Conservation (phyloP, 106 monocot genomes). For the Chionographis japonica region DNA sequence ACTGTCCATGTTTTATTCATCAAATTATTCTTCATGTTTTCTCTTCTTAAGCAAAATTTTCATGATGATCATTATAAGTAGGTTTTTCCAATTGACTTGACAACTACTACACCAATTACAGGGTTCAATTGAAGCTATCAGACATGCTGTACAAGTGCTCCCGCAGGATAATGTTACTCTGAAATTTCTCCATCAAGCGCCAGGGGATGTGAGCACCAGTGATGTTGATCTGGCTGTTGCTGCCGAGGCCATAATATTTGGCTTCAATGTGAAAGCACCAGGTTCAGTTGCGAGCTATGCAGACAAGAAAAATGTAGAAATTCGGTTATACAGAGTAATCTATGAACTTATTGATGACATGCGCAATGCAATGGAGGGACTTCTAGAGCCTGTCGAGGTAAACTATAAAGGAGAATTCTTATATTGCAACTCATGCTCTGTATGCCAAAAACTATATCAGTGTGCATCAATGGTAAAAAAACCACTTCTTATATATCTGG, state of each 20-base stretch:
- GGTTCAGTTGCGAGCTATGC: conserved; percentile 89
- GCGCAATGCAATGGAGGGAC: conserved; percentile 94
- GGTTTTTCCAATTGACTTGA: conserved; percentile 4
- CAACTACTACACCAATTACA: conserved; percentile 14
- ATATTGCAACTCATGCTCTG: neutral
- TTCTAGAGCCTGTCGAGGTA: conserved; percentile 92
- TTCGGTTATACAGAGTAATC: conserved; percentile 85
- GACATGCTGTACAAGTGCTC: conserved; percentile 84
- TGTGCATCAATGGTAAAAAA: neutral
- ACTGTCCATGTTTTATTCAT: neutral
- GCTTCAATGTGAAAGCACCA: conserved; percentile 89
- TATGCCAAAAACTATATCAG: neutral
- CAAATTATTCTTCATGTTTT: too few relatives aligned
- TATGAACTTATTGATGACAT: conserved; percentile 90
- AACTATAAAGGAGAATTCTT: neutral
- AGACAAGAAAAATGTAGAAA: conserved; percentile 82
- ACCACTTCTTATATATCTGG: neutral
- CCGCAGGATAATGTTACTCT: conserved; percentile 86
- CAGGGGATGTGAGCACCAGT: conserved; percentile 84
- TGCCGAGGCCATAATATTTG: conserved; percentile 77
- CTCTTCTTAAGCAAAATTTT: neutral
- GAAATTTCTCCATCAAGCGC: conserved; percentile 88
- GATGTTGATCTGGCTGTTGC: conserved; percentile 92
- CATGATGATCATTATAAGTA: neutral
- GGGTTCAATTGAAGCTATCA: conserved; percentile 97